These are phyloP conservation scores for Raphanus sativus DNA, from an alignment of 345 rosid genomes.

Conservation along the genomic window DNA sequence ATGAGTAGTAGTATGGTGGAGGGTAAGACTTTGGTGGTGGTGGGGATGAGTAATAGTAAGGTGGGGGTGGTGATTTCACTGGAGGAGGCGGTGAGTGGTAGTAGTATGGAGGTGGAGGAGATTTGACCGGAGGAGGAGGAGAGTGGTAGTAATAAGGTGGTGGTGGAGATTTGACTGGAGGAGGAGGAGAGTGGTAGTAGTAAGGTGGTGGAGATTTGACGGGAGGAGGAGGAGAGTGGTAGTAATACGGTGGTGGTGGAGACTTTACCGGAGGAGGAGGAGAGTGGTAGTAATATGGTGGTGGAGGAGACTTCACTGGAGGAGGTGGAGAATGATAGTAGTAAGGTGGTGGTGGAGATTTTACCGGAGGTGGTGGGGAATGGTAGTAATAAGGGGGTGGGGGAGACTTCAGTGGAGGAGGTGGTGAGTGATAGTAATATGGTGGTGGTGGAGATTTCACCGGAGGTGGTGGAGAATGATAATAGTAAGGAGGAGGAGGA, in stretches of 20 bases:
- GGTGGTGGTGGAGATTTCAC: constrained; percentile 42
- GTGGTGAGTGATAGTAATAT: constrained; percentile 42
- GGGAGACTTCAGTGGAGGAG: constrained; percentile 40
- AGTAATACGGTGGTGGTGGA: constrained; percentile 43
- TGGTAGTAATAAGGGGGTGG: constrained; percentile 46
- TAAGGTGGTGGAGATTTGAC: constrained; percentile 37
- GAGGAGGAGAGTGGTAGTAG: constrained; percentile 46
- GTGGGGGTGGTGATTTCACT: neutral
- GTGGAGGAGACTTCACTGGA: constrained; percentile 39
- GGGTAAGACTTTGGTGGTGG: constrained; percentile 44
- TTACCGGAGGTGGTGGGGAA: constrained; percentile 45
- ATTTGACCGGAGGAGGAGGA: constrained; percentile 39
- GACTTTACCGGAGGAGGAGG: constrained; percentile 39
- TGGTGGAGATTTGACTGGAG: constrained; percentile 37
- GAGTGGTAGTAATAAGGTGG: constrained; percentile 41
- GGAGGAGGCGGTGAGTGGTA: neutral
- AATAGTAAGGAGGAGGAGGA: constrained; percentile 41
- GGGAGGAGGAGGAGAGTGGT: constrained; percentile 49
- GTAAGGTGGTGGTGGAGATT: constrained; percentile 46
- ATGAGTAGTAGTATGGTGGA: constrained; percentile 48
- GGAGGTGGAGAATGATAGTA: constrained; percentile 58
- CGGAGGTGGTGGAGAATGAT: constrained; percentile 50
- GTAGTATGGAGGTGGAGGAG: neutral
- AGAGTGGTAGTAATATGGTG: constrained; percentile 44
- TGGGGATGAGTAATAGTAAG: constrained; percentile 45